A percentile compares a stretch with the other conserved stretches of the same genome.
Conservation (phyloP, 2,329 filamentous ascomycete genomes). For the Hypoxylon sp. region DNA sequence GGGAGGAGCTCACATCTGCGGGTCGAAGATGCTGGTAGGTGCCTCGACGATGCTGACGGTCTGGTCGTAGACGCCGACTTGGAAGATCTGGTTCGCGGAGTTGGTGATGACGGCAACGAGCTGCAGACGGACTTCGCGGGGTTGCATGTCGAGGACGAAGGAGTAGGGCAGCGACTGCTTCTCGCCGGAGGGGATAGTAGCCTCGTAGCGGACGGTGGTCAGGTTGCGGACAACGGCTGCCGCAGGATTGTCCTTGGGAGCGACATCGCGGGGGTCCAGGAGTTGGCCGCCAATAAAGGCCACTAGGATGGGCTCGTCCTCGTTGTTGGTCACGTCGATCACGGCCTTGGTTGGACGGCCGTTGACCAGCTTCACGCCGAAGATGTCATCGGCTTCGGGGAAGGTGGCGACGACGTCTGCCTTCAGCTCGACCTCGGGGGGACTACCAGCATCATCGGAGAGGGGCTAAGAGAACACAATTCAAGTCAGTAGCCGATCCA, state of each 20-base stretch:
- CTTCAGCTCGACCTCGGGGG: conserved; percentile 65
- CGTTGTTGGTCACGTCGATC: conserved; percentile 87
- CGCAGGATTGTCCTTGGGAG: conserved; percentile 62
- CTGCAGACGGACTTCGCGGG: conserved; percentile 86
- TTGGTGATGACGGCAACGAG: conserved; percentile 81
- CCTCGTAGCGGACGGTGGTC: conserved; percentile 80
- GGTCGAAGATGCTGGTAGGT: conserved; percentile 91
- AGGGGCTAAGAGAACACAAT: conserved; percentile 43
- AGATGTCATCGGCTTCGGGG: conserved; percentile 85
- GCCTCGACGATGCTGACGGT: conserved; percentile 90
- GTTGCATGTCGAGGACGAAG: conserved; percentile 92
- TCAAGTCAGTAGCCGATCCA: conserved; percentile 15
- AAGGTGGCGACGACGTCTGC: conserved; percentile 76
- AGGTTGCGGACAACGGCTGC: conserved; percentile 84
- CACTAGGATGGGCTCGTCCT: conserved; percentile 80
- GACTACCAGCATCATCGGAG: conserved; percentile 48
- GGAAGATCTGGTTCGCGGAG: conserved; percentile 77
- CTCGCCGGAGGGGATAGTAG: conserved; percentile 81
- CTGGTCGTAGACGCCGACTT: conserved; percentile 84
- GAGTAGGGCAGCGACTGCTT: conserved; percentile 83
- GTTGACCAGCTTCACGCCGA: conserved; percentile 96
- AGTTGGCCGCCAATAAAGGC: conserved; percentile 84
- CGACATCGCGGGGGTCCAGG: conserved; percentile 68
- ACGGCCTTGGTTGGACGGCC: conserved; percentile 87
- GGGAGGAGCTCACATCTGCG: conserved; percentile 81